Conservation (phyloP, 225 moss, liverwort and hornwort genomes). For the Straminergon stramineum region DNA sequence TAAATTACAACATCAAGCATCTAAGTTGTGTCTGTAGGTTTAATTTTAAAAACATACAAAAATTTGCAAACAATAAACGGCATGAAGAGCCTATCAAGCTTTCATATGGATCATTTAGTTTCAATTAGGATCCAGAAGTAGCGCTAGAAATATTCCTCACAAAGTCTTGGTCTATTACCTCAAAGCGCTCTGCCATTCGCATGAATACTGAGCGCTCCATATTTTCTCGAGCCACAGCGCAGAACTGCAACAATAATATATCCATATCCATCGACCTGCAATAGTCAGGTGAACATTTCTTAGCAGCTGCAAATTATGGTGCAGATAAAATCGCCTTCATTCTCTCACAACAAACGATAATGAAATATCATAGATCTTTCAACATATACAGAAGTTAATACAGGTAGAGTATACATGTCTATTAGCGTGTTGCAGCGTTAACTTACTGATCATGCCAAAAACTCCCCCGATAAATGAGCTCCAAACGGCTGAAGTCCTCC, state of each 20-base stretch:
- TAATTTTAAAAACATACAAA: not conserved
- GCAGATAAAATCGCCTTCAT: not conserved
- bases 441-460: conserved; percentile 99
- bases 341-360: not conserved
- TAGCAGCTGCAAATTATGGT: not conserved
- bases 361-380: not conserved
- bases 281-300: not conserved
- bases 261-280: conserved; percentile 69
- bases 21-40: not conserved
- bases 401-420: not conserved
- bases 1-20: not conserved
- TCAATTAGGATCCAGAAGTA: not conserved
- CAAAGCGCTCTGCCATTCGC: conserved; percentile 55
- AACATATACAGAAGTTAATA: not conserved
- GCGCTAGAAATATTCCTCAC: not conserved
- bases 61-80: not conserved
- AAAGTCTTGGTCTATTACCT: conserved; percentile 12
- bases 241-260: conserved; percentile 52
- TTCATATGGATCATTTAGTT: not conserved
- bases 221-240: conserved; percentile 56
- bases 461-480: conserved; percentile 82
- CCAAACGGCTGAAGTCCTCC: conserved; percentile 64
- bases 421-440: not conserved
- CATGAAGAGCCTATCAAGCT: not conserved
- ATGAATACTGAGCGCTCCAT: conserved; percentile 49